A percentile compares a stretch with the other conserved stretches of the same genome.
Conservation (phyloP, 1,284 basidiomycete genomes). For the Microbotryum lychnidis-dioicae region DNA sequence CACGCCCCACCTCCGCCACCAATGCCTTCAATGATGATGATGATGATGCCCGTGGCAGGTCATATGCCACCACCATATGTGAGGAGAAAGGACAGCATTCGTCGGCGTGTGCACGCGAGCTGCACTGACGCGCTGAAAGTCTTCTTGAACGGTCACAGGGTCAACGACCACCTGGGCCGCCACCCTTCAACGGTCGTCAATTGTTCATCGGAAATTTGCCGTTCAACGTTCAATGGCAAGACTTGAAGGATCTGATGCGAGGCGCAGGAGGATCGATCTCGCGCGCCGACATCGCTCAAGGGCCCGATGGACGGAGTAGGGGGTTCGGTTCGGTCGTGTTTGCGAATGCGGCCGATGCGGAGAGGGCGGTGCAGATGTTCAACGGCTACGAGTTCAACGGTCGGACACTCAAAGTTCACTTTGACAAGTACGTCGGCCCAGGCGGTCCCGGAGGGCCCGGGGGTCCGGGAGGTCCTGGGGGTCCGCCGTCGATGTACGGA, state of each 20-base stretch:
- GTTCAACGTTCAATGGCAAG: constrained; percentile 90
- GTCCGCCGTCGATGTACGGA: constrained; percentile 9
- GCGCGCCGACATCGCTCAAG: constrained; percentile 81
- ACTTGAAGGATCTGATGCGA: constrained; percentile 93
- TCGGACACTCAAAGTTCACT: constrained; percentile 72
- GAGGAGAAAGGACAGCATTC: neutral
- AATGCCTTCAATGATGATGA: too few relatives aligned
- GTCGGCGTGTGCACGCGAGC: neutral
- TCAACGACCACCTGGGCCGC: neutral
- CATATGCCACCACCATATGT: neutral
- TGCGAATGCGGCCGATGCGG: constrained; percentile 73
- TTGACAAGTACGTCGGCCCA: constrained; percentile 55
- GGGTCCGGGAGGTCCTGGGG: constrained; percentile 26
- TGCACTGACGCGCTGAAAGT: neutral
- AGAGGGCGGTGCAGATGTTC: constrained; percentile 56
- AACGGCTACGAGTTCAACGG: constrained; percentile 62
- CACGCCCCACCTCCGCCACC: too few relatives aligned
- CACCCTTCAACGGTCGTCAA: constrained; percentile 29
- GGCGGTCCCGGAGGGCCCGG: constrained; percentile 16
- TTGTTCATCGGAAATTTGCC: constrained; percentile 86
- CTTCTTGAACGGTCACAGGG: neutral
- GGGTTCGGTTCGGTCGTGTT: constrained; percentile 85
- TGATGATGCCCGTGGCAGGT: neutral
- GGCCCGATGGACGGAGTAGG: constrained; percentile 71
- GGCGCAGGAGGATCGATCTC: constrained; percentile 81